Conservation (phyloP, 1,139 yeast genomes). For the Barnettozyma hawaiiensis region DNA sequence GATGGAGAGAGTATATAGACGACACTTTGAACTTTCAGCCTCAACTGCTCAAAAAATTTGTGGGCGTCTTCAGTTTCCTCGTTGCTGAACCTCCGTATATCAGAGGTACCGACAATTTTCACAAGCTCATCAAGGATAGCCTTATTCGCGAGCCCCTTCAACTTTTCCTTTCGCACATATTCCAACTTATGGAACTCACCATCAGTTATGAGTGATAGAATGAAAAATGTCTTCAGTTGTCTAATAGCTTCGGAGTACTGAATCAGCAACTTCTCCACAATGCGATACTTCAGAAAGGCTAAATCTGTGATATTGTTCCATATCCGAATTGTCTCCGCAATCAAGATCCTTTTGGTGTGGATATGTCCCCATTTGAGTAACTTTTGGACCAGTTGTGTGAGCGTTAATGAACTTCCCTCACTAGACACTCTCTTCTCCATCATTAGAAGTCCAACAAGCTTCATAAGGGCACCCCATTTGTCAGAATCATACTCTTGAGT, state of each 20-base stretch:
- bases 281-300: slow-evolving; percentile 4
- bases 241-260: not conserved
- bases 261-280: slow-evolving; percentile 8
- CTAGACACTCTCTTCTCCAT: slow-evolving; percentile 16
- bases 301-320: slow-evolving; percentile 7
- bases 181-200: not conserved
- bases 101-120: not conserved
- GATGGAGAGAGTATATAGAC: not conserved
- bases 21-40: slow-evolving; percentile 5
- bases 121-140: not conserved
- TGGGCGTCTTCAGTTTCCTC: not conserved
- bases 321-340: not conserved
- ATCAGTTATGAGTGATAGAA: slow-evolving; percentile 2
- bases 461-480: slow-evolving; percentile 7
- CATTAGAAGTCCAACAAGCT: slow-evolving; percentile 14
- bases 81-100: not conserved
- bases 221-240: slow-evolving; percentile 6
- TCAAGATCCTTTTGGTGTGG: not conserved
- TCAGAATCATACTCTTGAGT: slow-evolving; percentile 1
- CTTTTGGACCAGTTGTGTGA: not conserved
- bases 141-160: slow-evolving; percentile 1
- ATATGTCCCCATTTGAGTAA: slow-evolving; percentile 8
- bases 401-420: not conserved
- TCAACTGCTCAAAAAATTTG: slow-evolving; percentile 2
- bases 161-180: not conserved